phyloP scores from a whole-genome alignment of 371 early-diverging fungal species.

The Mortierella sp. region DNA sequence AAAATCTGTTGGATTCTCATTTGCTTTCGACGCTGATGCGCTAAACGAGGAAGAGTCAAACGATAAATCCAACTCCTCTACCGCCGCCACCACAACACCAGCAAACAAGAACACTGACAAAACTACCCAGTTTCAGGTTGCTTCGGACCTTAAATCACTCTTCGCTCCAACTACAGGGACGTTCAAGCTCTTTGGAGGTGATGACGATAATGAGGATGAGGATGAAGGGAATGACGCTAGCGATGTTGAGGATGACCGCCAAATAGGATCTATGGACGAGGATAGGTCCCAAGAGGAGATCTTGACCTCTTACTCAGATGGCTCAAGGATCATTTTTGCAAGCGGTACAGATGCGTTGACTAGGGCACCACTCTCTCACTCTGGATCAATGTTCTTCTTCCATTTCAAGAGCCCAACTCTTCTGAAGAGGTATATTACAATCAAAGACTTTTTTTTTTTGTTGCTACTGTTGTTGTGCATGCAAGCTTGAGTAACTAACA shows the following conservation, averaged over 20 bases:
- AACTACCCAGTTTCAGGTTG: slow-evolving; percentile 35
- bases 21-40: slow-evolving; percentile 28
- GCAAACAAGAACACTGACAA: slow-evolving; percentile 4
- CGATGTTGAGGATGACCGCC: slow-evolving; percentile 41
- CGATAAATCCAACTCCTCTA: not conserved
- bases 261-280: slow-evolving; percentile 10
- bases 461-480: not conserved
- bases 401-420: slow-evolving; percentile 58
- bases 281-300: slow-evolving; percentile 30
- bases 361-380: slow-evolving; percentile 32
- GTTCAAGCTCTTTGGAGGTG: slow-evolving; percentile 69
- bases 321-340: slow-evolving; percentile 31
- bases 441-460: not conserved
- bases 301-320: slow-evolving; percentile 31
- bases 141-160: slow-evolving; percentile 65
- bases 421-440: slow-evolving; percentile 52
- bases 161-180: slow-evolving; percentile 63
- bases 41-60: slow-evolving; percentile 21
- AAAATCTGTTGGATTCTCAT: slow-evolving; percentile 51
- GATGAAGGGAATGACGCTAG: slow-evolving; percentile 23
- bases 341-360: slow-evolving; percentile 22
- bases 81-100: not conserved
- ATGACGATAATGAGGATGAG: slow-evolving; percentile 48
- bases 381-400: slow-evolving; percentile 61
- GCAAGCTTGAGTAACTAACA: not conserved